Evolutionary conservation across 441 rosid genomes (phyloP), one percentile per base, ranked within the genome.

Genomic region (Brassica hybrid): DNA sequence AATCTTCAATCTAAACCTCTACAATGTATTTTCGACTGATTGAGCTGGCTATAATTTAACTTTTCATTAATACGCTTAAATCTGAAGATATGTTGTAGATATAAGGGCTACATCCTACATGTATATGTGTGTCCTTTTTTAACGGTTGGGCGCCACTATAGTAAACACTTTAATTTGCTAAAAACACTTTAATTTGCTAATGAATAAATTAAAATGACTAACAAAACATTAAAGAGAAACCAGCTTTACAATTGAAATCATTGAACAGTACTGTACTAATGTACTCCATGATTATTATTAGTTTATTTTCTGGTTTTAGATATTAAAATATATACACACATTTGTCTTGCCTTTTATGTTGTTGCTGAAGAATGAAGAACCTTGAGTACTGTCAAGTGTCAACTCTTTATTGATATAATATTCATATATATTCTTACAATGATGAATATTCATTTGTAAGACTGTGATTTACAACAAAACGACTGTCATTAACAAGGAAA

Each of bases 101-200:
- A n/a, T n/a, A n/a, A 14, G 3, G 27, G 27, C 3, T 23, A 23
- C 27, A n/a, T n/a, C n/a, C n/a, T 14, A 14, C 57, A 52, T 52
- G 57, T 52, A 52, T 14, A 52, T 52, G 8, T 52, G 19, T 17
- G n/a, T n/a, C n/a, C 16, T 32, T 43, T 11, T 13, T 63, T 48
- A 48, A 48, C 30, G 63, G 61, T 48, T 68, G 30, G 69, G 68
- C 69, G 74, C 80, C 66, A 76, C 32, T 16, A 76, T 63, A 63
- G 70, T 5, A 62, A 36, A 7, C 48, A 62, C n/a, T n/a, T 34
- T 34, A 0, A 34, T 6, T n/a, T n/a, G n/a, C n/a, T n/a, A n/a
- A n/a, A n/a, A n/a, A n/a, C n/a, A n/a, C n/a, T n/a, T n/a, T n/a
- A n/a, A n/a, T 58, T 50, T 50, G 52, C 57, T n/a, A 50, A 50